These are phyloP conservation scores for Podospora bellae-mahoneyi DNA, from an alignment of 495 filamentous ascomycete species.

Conservation along the genomic window DNA sequence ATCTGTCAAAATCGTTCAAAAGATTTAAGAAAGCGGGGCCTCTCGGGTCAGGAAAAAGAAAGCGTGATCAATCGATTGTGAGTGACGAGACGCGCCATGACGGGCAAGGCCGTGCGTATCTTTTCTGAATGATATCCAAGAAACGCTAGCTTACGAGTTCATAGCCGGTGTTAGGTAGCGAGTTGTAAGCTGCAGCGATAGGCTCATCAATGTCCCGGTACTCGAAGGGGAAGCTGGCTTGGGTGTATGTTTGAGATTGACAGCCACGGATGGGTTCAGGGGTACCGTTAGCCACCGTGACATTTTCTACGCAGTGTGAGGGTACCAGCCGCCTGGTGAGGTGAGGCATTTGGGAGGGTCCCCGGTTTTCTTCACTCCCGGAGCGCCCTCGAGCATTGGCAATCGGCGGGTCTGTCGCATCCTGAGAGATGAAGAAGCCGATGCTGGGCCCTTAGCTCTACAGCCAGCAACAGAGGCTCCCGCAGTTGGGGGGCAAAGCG, in stretches of 20 bases:
- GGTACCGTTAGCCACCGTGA: not conserved
- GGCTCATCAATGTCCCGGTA: not conserved
- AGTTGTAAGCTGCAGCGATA: not conserved
- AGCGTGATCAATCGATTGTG: not conserved
- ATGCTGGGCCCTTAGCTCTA: not conserved
- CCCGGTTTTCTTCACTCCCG: not conserved
- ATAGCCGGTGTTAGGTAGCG: not conserved
- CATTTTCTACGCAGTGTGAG: not conserved
- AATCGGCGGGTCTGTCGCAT: not conserved
- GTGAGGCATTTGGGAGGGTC: not conserved
- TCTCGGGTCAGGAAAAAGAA: not conserved
- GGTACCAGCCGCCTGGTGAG: not conserved
- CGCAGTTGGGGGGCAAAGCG: not conserved
- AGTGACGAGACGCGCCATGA: not conserved
- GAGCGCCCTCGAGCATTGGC: not conserved
- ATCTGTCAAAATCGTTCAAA: not conserved
- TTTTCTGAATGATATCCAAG: not conserved
- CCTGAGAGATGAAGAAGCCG: conserved; percentile 6
- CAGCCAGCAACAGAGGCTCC: not conserved
- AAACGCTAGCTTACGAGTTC: not conserved
- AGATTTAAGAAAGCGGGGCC: not conserved
- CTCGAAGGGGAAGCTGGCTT: not conserved
- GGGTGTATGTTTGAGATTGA: not conserved
- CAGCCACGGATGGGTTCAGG: not conserved
- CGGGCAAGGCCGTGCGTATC: not conserved